Conservation (phyloP, 2,329 filamentous ascomycete genomes). For the Berkeleyomyces basicola region DNA sequence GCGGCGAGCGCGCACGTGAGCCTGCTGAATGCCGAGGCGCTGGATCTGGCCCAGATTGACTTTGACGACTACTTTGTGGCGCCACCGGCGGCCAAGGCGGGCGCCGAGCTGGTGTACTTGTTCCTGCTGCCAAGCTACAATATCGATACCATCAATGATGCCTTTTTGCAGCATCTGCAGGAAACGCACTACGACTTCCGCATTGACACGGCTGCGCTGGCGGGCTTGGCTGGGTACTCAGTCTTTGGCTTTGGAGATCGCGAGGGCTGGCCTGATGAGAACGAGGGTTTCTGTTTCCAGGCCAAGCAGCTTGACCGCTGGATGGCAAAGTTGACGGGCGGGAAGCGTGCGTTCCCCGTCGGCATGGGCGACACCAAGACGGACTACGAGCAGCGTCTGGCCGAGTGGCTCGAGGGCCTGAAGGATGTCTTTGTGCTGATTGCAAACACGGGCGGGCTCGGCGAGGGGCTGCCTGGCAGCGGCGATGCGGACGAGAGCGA, state of each 20-base stretch:
- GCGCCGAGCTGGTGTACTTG: constrained; percentile 61
- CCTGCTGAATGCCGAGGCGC: constrained; percentile 43
- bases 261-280: constrained; percentile 81
- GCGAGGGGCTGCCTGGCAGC: constrained; percentile 56
- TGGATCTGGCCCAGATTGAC: constrained; percentile 73
- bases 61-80: constrained; percentile 85
- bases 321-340: constrained; percentile 86
- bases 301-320: constrained; percentile 82
- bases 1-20: constrained; percentile 16
- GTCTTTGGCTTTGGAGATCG: constrained; percentile 89
- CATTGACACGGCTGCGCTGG: constrained; percentile 76
- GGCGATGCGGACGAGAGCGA: constrained; percentile 76
- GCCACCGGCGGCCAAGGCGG: constrained; percentile 42
- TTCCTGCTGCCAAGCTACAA: constrained; percentile 84
- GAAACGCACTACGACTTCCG: constrained; percentile 96
- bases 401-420: constrained; percentile 65
- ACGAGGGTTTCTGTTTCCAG: constrained; percentile 84
- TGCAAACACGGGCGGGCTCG: constrained; percentile 40
- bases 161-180: constrained; percentile 68
- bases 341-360: constrained; percentile 74
- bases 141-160: constrained; percentile 81
- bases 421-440: constrained; percentile 51
- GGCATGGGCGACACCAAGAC: constrained; percentile 74
- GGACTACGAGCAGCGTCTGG: constrained; percentile 48
- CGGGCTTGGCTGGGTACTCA: constrained; percentile 63